Conservation (phyloP, 1,139 yeast species). For the Yamadazyma buinensis region DNA sequence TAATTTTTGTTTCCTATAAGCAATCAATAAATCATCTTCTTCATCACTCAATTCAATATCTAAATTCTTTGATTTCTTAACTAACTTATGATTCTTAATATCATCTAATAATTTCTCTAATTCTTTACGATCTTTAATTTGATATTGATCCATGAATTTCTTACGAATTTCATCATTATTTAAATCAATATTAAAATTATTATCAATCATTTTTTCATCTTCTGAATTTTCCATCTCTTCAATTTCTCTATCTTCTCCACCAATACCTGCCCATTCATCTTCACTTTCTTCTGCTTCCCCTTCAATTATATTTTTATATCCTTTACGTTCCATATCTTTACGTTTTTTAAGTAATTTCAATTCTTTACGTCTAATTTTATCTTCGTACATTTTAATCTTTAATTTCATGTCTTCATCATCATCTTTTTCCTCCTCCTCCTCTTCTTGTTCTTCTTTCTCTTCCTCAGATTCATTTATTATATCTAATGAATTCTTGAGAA, state of each 20-base stretch:
- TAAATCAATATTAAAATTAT: constrained; percentile 55
- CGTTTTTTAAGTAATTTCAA: constrained; percentile 36
- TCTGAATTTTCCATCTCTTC: constrained; percentile 67
- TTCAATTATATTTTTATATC: constrained; percentile 55
- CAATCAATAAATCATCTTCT: constrained; percentile 57
- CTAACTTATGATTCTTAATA: constrained; percentile 75
- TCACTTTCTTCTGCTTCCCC: constrained; percentile 96
- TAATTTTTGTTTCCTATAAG: constrained; percentile 48
- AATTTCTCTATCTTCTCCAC: constrained; percentile 78
- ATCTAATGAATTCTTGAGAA: constrained; percentile 10
- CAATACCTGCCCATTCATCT: constrained; percentile 92
- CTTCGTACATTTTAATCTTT: constrained; percentile 33
- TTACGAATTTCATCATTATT: constrained; percentile 59
- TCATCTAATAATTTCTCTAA: constrained; percentile 77
- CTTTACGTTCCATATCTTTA: constrained; percentile 49
- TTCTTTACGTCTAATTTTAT: constrained; percentile 37
- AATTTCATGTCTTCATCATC: constrained; percentile 26
- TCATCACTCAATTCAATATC: constrained; percentile 68
- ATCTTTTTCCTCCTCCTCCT: constrained; percentile 20
- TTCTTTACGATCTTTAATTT: constrained; percentile 63
- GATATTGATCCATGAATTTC: constrained; percentile 64
- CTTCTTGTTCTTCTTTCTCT: constrained; percentile 22
- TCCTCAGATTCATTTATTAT: constrained; percentile 18
- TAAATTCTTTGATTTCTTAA: constrained; percentile 53
- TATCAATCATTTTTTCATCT: constrained; percentile 80